Evolutionary conservation across 805 yeast genomes (phyloP).

Genomic region (Kodamaea sagamina): DNA sequence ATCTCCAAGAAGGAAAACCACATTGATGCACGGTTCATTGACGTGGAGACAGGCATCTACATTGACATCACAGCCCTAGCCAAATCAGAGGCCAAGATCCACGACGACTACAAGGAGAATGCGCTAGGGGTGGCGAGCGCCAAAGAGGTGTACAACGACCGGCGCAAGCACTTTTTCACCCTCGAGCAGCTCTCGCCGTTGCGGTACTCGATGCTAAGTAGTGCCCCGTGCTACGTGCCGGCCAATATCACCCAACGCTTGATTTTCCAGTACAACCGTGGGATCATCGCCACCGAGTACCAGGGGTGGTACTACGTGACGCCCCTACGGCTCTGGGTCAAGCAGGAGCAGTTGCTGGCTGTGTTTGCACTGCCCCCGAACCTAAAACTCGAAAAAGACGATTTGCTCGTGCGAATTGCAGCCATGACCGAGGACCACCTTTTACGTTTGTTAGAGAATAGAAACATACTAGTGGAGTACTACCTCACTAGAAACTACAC

Average conservation of each 20-base stretch:
- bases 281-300: constrained; percentile 17
- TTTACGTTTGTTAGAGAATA: constrained; percentile 22
- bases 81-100: constrained; percentile 13
- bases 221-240: constrained; percentile 22
- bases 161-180: constrained; percentile 58
- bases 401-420: constrained; percentile 18
- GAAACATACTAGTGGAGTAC: constrained; percentile 25
- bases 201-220: constrained; percentile 20
- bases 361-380: constrained; percentile 9
- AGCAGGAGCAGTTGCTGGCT: constrained; percentile 9
- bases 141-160: constrained; percentile 42
- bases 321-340: constrained; percentile 23
- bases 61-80: constrained; percentile 73
- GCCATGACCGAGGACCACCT: constrained; percentile 29
- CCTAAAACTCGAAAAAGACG: constrained; percentile 13
- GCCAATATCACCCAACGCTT: constrained; percentile 18
- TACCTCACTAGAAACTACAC: constrained; percentile 20
- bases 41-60: constrained; percentile 66
- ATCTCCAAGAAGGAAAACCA: constrained; percentile 62
- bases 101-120: constrained; percentile 12
- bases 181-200: constrained; percentile 25
- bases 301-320: constrained; percentile 21
- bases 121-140: constrained; percentile 39
- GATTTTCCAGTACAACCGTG: constrained; percentile 22
- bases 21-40: constrained; percentile 74